Evolutionary conservation across 164 flowering plant genomes (phyloP), one percentile per base, ranked within the genome.

Genomic region (Amborella trichopoda): DNA sequence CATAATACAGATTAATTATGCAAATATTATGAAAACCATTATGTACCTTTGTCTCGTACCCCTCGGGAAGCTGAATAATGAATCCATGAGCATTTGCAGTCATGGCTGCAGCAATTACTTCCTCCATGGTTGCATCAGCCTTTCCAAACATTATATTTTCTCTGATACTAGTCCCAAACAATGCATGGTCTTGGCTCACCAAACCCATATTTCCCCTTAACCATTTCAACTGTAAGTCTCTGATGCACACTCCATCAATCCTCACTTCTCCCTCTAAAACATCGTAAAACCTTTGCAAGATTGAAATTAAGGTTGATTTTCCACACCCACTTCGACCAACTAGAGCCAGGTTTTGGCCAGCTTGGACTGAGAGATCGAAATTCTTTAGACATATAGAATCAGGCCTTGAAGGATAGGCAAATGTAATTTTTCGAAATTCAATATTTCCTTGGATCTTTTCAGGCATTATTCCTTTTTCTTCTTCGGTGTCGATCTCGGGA

Each of bases 321-420:
- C 98, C 98, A 28, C 89, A 70, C 13, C 95, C 98, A 56, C 98
- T 90, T 20, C 78, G 75, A 5, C 98, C 98, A 9, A 90, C 95
- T 18, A 90, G 78, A 8, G 95, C 95, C 1, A 90, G 75, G 0
- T 86, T 86, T 25, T 69, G 64, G 24, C 97, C 95, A 20, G 95
- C 80, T 43, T 73, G 79, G 28, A 86, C 59, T 48, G 49, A 68
- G 6, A 90, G 84, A 52, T 52, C 66, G 62, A 90, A 90, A 28
- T 85, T 78, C 28, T 66, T 65, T 19, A 90, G 82, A n/a, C 85
- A 69, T 1, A 61, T 26, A n/a, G 73, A 46, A 46, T 85, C 87
- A 0, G 95, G 91, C 23, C 95, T 65, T 21, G 91, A 77, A 16
- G 97, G 88, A 60, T 90, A 90, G 0, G 74, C 58, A 66, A 90